Evolutionary conservation across 352 stramenopile species (phyloP).

Genomic region (Phytophthora constricta): DNA sequence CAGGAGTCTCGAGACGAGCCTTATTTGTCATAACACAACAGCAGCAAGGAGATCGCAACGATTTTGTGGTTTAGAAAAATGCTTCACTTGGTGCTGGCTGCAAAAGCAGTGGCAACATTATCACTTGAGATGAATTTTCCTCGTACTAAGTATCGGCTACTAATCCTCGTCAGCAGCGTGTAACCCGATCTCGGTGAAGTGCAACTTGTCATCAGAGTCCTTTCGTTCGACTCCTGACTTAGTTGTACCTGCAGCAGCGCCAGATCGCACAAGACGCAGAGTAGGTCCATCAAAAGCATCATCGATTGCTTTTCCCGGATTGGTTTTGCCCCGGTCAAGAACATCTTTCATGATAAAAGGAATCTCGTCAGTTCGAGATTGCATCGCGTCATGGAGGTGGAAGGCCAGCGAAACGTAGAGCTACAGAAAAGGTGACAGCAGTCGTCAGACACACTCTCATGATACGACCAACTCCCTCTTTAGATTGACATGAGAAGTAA

Average conservation of each 20-base stretch:
- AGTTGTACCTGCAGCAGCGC: neutral
- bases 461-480: neutral
- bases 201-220: constrained; percentile 39
- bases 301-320: constrained; percentile 52
- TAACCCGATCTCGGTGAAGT: constrained; percentile 76
- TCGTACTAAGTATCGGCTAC: no score
- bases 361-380: constrained; percentile 51
- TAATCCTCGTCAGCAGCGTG: constrained; percentile 50
- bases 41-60: no score
- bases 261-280: constrained; percentile 16
- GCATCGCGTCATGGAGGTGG: constrained; percentile 52
- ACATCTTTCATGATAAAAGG: constrained; percentile 68
- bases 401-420: constrained; percentile 51
- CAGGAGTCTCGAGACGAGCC: constrained; percentile 76
- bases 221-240: constrained; percentile 21
- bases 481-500: neutral
- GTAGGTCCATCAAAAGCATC: constrained; percentile 33
- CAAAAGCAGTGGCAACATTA: no score
- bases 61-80: no score
- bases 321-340: constrained; percentile 46
- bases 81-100: no score
- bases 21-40: constrained; percentile 64
- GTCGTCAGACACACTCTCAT: neutral
- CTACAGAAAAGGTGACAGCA: neutral
- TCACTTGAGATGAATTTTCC: no score